A percentile compares a stretch with the other conserved stretches of the same genome.
Evolutionary conservation across 352 stramenopile genomes (phyloP).

Genomic region (Pythium aquatile): DNA sequence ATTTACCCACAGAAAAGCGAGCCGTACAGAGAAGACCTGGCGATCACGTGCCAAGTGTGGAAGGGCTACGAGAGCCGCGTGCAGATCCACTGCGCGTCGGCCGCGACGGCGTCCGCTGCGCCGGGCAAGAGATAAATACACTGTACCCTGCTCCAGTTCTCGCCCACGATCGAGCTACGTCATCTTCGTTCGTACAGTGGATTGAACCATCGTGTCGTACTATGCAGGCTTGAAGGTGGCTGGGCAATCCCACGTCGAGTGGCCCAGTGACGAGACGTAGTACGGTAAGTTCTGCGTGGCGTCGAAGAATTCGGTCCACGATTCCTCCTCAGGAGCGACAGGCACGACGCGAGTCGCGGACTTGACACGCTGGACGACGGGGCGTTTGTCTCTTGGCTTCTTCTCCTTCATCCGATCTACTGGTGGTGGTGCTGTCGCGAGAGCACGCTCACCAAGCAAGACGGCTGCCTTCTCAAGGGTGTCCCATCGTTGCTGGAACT

Average conservation of each 20-base stretch:
- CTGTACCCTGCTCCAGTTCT: not conserved
- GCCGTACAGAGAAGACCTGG: conserved; percentile 63
- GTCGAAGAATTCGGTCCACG: conserved; percentile 37
- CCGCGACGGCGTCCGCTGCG: not conserved
- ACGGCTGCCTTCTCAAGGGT: conserved; percentile 27
- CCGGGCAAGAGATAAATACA: conserved; percentile 18
- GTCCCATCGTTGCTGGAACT: conserved; percentile 40
- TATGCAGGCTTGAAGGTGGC: not conserved
- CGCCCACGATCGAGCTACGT: not conserved
- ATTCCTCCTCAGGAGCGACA: conserved; percentile 6
- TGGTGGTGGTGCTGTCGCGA: not conserved
- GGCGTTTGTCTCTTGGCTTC: conserved; percentile 3
- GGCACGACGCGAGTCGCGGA: conserved; percentile 16
- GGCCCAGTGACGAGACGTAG: conserved; percentile 33
- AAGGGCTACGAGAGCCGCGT: conserved; percentile 82
- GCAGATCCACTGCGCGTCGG: conserved; percentile 57
- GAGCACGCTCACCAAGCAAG: conserved; percentile 19
- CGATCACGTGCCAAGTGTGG: conserved; percentile 78
- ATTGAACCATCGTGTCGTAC: not conserved
- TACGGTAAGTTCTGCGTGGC: conserved; percentile 22
- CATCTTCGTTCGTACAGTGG: not conserved
- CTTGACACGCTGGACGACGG: not conserved
- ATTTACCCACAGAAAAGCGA: conserved; percentile 64
- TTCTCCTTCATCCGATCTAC: conserved; percentile 6
- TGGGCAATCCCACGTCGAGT: conserved; percentile 31